Conservation (phyloP, 1,284 basidiomycete species). For the Trichosporon inkin region DNA sequence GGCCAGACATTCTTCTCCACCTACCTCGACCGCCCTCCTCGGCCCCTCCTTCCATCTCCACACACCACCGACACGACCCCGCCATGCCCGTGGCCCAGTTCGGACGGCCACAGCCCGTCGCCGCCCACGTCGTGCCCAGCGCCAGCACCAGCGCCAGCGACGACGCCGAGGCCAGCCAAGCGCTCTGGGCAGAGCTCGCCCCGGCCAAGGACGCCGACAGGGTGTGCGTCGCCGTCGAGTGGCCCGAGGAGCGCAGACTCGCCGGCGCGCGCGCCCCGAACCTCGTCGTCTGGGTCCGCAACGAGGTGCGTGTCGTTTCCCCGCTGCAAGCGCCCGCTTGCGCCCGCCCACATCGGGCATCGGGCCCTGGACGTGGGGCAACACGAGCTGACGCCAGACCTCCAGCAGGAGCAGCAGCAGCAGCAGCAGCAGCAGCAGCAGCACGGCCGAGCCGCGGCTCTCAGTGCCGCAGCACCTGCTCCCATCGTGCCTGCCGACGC, state of each 20-base stretch:
- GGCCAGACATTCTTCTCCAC: not conserved
- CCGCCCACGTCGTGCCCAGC: constrained; percentile 15
- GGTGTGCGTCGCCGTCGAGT: constrained; percentile 18
- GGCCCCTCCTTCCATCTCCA: not conserved
- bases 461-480: constrained; percentile 34
- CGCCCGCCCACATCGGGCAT: too few species aligned
- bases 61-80: not conserved
- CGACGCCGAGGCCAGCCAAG: constrained; percentile 16
- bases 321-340: too few species aligned
- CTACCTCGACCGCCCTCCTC: not conserved
- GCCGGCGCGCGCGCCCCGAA: constrained; percentile 13
- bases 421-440: constrained; percentile 1
- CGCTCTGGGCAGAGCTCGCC: constrained; percentile 18
- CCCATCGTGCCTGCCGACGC: constrained; percentile 31
- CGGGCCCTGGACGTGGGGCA: too few species aligned
- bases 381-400: not conserved
- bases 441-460: constrained; percentile 17
- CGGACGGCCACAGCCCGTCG: constrained; percentile 19
- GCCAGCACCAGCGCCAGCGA: constrained; percentile 10
- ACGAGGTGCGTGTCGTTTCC: not conserved
- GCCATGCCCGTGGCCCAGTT: constrained; percentile 18
- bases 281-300: constrained; percentile 21
- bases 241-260: constrained; percentile 19
- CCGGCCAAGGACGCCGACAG: constrained; percentile 7
- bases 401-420: not conserved